Conservation (phyloP, 306 rosid species). For the Rubus parviflorus region DNA sequence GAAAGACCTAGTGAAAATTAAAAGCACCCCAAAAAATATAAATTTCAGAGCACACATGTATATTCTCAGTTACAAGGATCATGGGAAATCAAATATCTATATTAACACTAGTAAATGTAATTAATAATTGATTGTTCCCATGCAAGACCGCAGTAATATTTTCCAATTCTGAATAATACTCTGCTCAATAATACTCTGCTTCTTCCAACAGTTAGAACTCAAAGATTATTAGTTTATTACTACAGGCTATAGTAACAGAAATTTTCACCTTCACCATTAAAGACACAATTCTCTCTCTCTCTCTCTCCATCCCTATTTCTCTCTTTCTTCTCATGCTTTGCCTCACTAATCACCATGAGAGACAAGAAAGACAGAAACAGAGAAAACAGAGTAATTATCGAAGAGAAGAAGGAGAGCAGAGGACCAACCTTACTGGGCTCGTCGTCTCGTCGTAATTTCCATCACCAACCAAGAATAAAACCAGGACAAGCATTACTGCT, state of each 20-base stretch:
- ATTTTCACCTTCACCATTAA: not conserved
- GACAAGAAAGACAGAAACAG: not conserved
- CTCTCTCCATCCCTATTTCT: not conserved
- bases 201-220: not conserved
- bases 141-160: not conserved
- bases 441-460: not conserved
- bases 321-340: not conserved
- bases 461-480: not conserved
- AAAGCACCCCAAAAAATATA: not conserved
- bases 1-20: not conserved
- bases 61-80: not conserved
- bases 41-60: not conserved
- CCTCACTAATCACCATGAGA: not conserved
- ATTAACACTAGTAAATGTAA: not conserved
- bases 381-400: not conserved
- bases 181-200: not conserved
- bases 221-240: not conserved
- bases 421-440: conserved; percentile 35
- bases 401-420: conserved; percentile 17
- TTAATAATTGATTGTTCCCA: not conserved
- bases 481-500: conserved; percentile 4
- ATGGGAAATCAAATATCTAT: not conserved
- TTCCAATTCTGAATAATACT: not conserved
- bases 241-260: not conserved
- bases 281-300: conserved; percentile 1